Conservation (phyloP, 768 basidiomycete species). For the Mycena crocata region DNA sequence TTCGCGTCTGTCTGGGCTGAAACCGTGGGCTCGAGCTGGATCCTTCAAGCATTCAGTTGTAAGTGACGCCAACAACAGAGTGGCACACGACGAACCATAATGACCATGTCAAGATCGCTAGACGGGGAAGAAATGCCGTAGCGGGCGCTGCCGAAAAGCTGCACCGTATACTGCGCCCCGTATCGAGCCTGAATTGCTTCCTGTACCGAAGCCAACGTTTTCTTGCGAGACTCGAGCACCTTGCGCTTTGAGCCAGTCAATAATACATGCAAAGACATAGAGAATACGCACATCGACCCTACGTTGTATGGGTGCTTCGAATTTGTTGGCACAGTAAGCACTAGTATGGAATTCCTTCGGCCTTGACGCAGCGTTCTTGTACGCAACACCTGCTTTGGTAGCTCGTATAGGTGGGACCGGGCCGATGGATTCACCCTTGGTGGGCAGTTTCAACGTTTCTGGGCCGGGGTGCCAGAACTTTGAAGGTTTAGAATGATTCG, state of each 20-base stretch:
- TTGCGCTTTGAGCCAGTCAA: neutral
- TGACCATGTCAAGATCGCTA: conserved; percentile 40
- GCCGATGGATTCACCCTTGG: neutral
- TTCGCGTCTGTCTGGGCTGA: conserved; percentile 14
- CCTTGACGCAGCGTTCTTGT: neutral
- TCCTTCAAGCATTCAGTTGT: conserved; percentile 35
- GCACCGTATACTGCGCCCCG: conserved; percentile 28
- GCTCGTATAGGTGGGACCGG: conserved; percentile 3
- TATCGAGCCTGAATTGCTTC: conserved; percentile 17
- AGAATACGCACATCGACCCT: neutral
- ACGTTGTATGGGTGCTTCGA: too few relatives aligned
- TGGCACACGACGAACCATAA: conserved; percentile 53
- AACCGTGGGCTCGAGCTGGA: conserved; percentile 34
- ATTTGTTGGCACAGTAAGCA: neutral
- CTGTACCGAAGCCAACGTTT: conserved; percentile 18
- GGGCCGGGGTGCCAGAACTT: conserved; percentile 27
- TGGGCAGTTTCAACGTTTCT: conserved; percentile 12
- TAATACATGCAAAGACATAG: neutral
- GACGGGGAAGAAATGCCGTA: conserved; percentile 33
- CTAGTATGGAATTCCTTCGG: conserved; percentile 12
- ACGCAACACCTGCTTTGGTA: conserved; percentile 22
- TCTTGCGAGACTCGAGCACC: neutral
- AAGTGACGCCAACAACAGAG: neutral
- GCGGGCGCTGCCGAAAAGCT: conserved; percentile 36
- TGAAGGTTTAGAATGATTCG: neutral